Conservation (phyloP, 1,284 basidiomycete genomes). For the Earliella scabrosa region DNA sequence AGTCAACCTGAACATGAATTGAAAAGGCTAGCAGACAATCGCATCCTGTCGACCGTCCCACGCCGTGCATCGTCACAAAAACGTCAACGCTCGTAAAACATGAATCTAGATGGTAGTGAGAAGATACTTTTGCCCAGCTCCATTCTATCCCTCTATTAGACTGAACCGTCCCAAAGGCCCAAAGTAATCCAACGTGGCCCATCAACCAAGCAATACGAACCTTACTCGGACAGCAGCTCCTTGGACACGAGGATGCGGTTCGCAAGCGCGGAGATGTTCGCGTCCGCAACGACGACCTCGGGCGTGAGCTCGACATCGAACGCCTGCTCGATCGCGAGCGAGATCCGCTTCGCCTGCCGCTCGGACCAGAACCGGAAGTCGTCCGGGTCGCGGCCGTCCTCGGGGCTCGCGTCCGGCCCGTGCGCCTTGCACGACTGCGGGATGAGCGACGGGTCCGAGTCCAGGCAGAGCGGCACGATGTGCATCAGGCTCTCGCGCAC, state of each 20-base stretch:
- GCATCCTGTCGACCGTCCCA: too few relatives aligned
- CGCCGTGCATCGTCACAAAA: too few relatives aligned
- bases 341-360: constrained; percentile 88
- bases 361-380: constrained; percentile 96
- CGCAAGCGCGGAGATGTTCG: constrained; percentile 84
- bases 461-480: constrained; percentile 86
- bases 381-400: constrained; percentile 73
- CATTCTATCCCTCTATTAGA: too few relatives aligned
- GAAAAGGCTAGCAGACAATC: too few relatives aligned
- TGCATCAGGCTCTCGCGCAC: constrained; percentile 71
- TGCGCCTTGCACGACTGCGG: constrained; percentile 68
- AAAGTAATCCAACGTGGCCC: not conserved
- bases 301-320: constrained; percentile 89
- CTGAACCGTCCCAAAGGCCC: too few relatives aligned
- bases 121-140: too few relatives aligned
- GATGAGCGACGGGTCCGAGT: constrained; percentile 82
- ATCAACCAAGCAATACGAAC: too few relatives aligned
- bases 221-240: constrained; percentile 53
- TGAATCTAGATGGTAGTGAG: too few relatives aligned
- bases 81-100: too few relatives aligned
- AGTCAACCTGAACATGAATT: too few relatives aligned
- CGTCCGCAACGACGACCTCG: constrained; percentile 92
- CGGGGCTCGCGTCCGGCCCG: constrained; percentile 9
- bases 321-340: constrained; percentile 74
- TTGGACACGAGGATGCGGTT: constrained; percentile 85